Evolutionary conservation across 1,139 yeast species (phyloP), one percentile per base, ranked within the genome.

Genomic region (Geotrichum phurueaensis): DNA sequence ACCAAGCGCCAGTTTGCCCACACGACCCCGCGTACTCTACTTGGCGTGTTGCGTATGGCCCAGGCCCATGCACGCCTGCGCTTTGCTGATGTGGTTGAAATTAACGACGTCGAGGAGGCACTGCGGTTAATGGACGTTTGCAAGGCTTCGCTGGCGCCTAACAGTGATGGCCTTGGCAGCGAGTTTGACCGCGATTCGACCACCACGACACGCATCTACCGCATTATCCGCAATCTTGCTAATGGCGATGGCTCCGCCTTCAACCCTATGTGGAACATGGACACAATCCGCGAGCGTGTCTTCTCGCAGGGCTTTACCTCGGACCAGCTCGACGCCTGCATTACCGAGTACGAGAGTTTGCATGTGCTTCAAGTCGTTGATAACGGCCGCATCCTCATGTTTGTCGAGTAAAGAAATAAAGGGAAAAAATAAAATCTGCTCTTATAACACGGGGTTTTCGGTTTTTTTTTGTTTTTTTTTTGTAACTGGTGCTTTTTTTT

Each of bases 51-150:
- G 68, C 86, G 99, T 77, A 80, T 95, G 81, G 83, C 99, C 0
- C 98, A 94, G 75, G 99, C 98, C 0, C 80, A 89, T 65, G 98
- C 99, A 0, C 83, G 97, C 69, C 79, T 95, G 64, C 82, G 98
- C 69, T 89, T 94, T 72, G 85, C 86, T 62, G 80, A 86, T 64
- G 76, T 73, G 18, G 99, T 95, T 9, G 80, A 80, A 31, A 76
- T 80, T 58, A 89, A 83, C 63, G 99, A 95, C 74, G 97, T 95
- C 48, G 98, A 95, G 70, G 99, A 95, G 76, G 97, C 99, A 0
- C 79, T 95, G 69, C 82, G 99, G 69, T 81, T 95, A 67, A 79
- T 87, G 63, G 87, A 87, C 67, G 96, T 89, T 22, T 90, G 97
- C 29, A 89, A 92, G 74, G 85, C 89, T 59, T 87, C 96, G 18